phyloP scores from a whole-genome alignment of 495 filamentous ascomycete species.

The Sporormia fimetaria region DNA sequence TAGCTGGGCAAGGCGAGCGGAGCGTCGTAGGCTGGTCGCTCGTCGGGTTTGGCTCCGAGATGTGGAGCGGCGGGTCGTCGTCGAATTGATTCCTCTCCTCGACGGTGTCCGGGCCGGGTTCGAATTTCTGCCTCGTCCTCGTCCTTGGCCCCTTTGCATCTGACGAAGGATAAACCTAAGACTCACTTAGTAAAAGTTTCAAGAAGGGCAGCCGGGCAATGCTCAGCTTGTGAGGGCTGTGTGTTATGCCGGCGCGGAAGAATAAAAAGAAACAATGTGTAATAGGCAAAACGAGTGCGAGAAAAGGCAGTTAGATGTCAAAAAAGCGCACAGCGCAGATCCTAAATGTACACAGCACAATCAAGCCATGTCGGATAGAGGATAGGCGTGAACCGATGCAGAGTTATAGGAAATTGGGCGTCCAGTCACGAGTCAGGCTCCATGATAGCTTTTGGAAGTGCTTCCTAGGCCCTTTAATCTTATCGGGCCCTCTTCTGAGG shows the following conservation, averaged over 20 bases:
- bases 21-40: slow-evolving; percentile 17
- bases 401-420: slow-evolving; percentile 22
- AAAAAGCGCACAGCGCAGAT: slow-evolving; percentile 7
- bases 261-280: slow-evolving; percentile 5
- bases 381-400: slow-evolving; percentile 7
- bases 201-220: slow-evolving; percentile 10
- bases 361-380: slow-evolving; percentile 10
- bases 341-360: slow-evolving; percentile 15
- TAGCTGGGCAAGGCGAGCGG: slow-evolving; percentile 19
- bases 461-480: slow-evolving; percentile 23
- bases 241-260: slow-evolving; percentile 14
- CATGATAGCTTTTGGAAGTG: slow-evolving; percentile 7
- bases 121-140: slow-evolving; percentile 23
- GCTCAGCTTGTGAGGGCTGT: slow-evolving; percentile 15
- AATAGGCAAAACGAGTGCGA: slow-evolving; percentile 10
- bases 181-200: slow-evolving; percentile 19
- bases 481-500: slow-evolving; percentile 9
- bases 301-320: slow-evolving; percentile 5
- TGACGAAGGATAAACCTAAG: slow-evolving; percentile 23
- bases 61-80: slow-evolving; percentile 9
- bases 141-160: slow-evolving; percentile 26
- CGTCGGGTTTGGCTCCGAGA: slow-evolving; percentile 2
- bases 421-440: slow-evolving; percentile 24
- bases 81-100: slow-evolving; percentile 15
- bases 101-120: slow-evolving; percentile 18